A percentile compares a stretch with the other conserved stretches of the same genome.
phyloP scores from a whole-genome alignment of 148 eudicot species.

The Camellia japonica region DNA sequence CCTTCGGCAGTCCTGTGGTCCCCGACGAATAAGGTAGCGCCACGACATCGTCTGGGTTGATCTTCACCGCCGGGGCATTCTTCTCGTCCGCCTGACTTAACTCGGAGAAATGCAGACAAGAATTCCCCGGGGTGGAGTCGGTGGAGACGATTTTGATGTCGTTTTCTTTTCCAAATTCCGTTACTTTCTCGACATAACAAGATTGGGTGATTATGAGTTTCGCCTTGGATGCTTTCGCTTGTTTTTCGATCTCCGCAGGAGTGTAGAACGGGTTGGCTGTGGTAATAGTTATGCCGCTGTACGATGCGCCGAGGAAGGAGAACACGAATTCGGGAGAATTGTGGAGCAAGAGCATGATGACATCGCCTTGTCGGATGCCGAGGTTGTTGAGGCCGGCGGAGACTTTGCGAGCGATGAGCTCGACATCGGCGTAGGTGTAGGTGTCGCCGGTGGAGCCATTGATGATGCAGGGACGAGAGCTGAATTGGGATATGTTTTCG shows the following conservation, averaged over 20 bases:
- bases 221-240: conserved; percentile 37
- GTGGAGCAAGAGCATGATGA: conserved; percentile 45
- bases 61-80: conserved; percentile 32
- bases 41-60: conserved; percentile 56
- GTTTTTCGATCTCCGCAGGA: conserved; percentile 41
- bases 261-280: conserved; percentile 56
- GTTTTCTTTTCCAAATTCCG: conserved; percentile 24
- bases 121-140: conserved; percentile 40
- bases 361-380: conserved; percentile 32
- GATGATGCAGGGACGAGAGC: conserved; percentile 39
- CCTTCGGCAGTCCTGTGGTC: conserved; percentile 84
- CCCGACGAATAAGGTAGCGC: conserved; percentile 92
- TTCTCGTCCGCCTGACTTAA: conserved; percentile 35
- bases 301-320: conserved; percentile 53
- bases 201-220: conserved; percentile 40
- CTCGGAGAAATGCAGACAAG: conserved; percentile 49
- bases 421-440: conserved; percentile 45
- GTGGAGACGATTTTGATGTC: conserved; percentile 31
- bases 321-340: conserved; percentile 44
- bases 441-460: conserved; percentile 33
- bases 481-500: conserved; percentile 37
- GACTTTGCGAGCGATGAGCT: conserved; percentile 31
- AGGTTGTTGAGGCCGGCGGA: conserved; percentile 32
- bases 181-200: conserved; percentile 33
- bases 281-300: conserved; percentile 38